Percentiles rank a stretch among this genome's conserved stretches.
phyloP scores from a whole-genome alignment of 495 filamentous ascomycete genomes.

The Aspergillus bridgeri region DNA sequence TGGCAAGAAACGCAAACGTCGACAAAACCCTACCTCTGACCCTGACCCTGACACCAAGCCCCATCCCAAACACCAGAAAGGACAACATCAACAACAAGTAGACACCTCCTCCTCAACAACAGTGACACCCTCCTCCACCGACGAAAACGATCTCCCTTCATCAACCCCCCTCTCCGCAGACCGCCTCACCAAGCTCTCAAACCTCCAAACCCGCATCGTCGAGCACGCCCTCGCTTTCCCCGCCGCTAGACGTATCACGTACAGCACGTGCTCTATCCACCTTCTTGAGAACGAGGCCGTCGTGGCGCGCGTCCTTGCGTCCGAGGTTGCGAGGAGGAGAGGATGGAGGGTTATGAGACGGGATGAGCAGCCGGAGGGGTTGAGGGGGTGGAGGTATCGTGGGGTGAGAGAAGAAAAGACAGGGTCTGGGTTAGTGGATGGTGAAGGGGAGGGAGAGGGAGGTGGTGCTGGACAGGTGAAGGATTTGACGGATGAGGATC shows the following conservation, averaged over 20 bases:
- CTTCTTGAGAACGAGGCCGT: slow-evolving; percentile 85
- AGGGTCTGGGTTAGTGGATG: neutral
- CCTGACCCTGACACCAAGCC: slow-evolving; percentile 22
- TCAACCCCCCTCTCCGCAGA: slow-evolving; percentile 22
- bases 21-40: too few relatives aligned
- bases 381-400: slow-evolving; percentile 68
- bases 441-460: slow-evolving; percentile 3
- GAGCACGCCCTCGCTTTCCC: slow-evolving; percentile 83
- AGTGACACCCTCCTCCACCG: slow-evolving; percentile 24
- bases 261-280: slow-evolving; percentile 90
- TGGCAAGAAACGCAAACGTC: slow-evolving; percentile 45
- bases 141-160: slow-evolving; percentile 39
- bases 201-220: slow-evolving; percentile 73
- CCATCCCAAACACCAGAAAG: neutral
- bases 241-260: slow-evolving; percentile 70
- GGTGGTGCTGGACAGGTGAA: slow-evolving; percentile 1
- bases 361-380: slow-evolving; percentile 64
- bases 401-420: slow-evolving; percentile 46
- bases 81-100: neutral
- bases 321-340: slow-evolving; percentile 57
- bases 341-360: slow-evolving; percentile 76
- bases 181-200: slow-evolving; percentile 67
- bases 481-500: slow-evolving; percentile 47
- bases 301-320: slow-evolving; percentile 63
- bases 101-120: neutral